phyloP scores from a whole-genome alignment of 2,329 filamentous ascomycete species.

The Neonectria sp. region DNA sequence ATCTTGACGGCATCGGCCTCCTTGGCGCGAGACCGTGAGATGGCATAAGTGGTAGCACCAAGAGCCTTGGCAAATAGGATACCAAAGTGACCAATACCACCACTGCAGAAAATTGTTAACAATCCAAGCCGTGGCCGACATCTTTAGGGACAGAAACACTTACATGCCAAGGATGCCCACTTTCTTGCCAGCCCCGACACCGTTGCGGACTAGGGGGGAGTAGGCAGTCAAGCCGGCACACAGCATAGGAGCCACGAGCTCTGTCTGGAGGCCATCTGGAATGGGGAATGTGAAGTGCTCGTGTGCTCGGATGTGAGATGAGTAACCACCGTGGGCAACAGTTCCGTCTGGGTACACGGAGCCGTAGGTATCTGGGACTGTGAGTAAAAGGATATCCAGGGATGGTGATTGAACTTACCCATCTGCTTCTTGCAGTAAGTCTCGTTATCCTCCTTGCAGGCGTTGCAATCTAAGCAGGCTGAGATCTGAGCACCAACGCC shows the following conservation, averaged over 20 bases:
- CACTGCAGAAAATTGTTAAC: constrained; percentile 56
- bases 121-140: background rate
- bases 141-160: background rate
- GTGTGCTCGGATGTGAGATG: constrained; percentile 44
- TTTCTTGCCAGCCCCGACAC: constrained; percentile 73
- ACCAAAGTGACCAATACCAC: constrained; percentile 76
- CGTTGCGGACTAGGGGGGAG: constrained; percentile 71
- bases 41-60: constrained; percentile 70
- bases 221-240: constrained; percentile 77
- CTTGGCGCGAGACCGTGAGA: constrained; percentile 66
- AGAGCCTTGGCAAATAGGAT: constrained; percentile 75
- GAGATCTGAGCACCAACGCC: constrained; percentile 67
- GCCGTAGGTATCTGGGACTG: constrained; percentile 59
- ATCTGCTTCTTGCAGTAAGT: constrained; percentile 48
- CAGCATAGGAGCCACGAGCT: constrained; percentile 69
- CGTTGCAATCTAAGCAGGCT: constrained; percentile 59
- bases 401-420: constrained; percentile 13
- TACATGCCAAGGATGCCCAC: constrained; percentile 68
- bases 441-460: constrained; percentile 48
- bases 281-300: constrained; percentile 62
- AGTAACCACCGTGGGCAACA: constrained; percentile 69
- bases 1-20: constrained; percentile 65
- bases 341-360: constrained; percentile 63
- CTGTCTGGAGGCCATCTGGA: constrained; percentile 52
- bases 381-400: background rate